A percentile compares a stretch with the other conserved stretches of the same genome.
phyloP scores from a whole-genome alignment of 306 rosid genomes.

The Aeschynomene evenia region DNA sequence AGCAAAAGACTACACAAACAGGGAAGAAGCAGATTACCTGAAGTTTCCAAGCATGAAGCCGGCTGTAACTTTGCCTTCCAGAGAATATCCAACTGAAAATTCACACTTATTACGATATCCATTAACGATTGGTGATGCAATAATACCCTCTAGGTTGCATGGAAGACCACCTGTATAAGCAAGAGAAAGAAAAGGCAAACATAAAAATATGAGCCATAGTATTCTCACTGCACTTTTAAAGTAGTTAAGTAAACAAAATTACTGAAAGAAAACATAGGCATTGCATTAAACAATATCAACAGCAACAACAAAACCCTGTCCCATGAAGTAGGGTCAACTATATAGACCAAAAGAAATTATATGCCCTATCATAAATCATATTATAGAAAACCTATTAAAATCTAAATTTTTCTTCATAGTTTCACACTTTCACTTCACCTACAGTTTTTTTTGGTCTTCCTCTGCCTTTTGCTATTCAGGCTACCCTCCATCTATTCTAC shows the following conservation, averaged over 20 bases:
- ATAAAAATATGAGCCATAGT: conserved; percentile 14
- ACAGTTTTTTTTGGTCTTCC: too few species aligned
- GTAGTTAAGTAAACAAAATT: conserved; percentile 8
- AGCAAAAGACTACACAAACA: conserved; percentile 30
- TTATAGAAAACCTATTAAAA: too few species aligned
- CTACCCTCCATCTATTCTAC: too few species aligned
- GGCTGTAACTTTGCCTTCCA: conserved; percentile 75
- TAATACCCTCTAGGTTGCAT: conserved; percentile 76
- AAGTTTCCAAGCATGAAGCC: conserved; percentile 97
- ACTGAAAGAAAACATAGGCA: neutral
- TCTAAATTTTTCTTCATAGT: too few species aligned
- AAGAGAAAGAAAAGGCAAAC: conserved; percentile 15
- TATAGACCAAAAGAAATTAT: too few species aligned
- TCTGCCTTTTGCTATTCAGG: too few species aligned
- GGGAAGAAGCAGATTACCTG: conserved; percentile 52
- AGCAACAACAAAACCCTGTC: too few species aligned
- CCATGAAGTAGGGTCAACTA: too few species aligned
- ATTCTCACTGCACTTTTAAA: neutral
- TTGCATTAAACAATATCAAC: too few species aligned
- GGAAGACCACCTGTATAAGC: conserved; percentile 83
- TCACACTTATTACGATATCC: conserved; percentile 98
- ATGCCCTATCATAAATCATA: too few species aligned
- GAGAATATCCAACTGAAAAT: conserved; percentile 89
- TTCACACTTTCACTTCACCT: too few species aligned
- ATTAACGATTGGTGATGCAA: conserved; percentile 79